phyloP scores from a whole-genome alignment of 176 grass and related monocot species.

The Pontederia paniculata region DNA sequence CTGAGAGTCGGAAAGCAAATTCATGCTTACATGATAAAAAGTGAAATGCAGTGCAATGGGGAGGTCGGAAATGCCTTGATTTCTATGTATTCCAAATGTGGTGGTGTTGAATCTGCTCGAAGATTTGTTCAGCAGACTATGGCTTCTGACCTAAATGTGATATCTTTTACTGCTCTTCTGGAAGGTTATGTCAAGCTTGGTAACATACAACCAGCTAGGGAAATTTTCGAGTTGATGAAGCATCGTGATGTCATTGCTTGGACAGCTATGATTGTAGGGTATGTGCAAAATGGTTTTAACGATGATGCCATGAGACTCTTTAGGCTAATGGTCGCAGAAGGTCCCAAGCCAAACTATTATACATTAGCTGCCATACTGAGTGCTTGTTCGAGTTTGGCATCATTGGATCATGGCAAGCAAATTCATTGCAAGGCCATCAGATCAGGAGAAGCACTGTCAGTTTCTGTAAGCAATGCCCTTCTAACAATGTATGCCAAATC shows the following conservation, averaged over 20 bases:
- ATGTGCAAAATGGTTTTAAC: constrained; percentile 72
- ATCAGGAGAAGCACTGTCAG: constrained; percentile 34
- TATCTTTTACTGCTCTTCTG: constrained; percentile 84
- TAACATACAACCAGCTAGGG: constrained; percentile 39
- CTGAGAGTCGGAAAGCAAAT: constrained; percentile 47
- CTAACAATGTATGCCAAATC: constrained; percentile 67
- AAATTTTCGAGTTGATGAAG: constrained; percentile 66
- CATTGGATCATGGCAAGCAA: constrained; percentile 71
- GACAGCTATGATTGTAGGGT: constrained; percentile 94
- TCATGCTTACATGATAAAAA: constrained; percentile 40
- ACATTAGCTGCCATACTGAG: constrained; percentile 70
- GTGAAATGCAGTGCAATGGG: constrained; percentile 14
- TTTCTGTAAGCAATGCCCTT: constrained; percentile 64
- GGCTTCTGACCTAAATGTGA: constrained; percentile 48
- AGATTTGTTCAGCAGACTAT: constrained; percentile 36
- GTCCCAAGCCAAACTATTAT: constrained; percentile 68
- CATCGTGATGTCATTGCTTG: constrained; percentile 74
- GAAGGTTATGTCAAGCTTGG: constrained; percentile 84
- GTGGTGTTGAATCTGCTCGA: constrained; percentile 39
- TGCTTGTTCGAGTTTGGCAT: constrained; percentile 48
- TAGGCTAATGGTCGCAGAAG: constrained; percentile 47
- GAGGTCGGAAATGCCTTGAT: constrained; percentile 64
- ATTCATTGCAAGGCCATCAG: constrained; percentile 72
- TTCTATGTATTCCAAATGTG: constrained; percentile 55
- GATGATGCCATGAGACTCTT: constrained; percentile 64